Conservation (phyloP, 2,329 filamentous ascomycete species). For the Neopestalotiopsis sp. region DNA sequence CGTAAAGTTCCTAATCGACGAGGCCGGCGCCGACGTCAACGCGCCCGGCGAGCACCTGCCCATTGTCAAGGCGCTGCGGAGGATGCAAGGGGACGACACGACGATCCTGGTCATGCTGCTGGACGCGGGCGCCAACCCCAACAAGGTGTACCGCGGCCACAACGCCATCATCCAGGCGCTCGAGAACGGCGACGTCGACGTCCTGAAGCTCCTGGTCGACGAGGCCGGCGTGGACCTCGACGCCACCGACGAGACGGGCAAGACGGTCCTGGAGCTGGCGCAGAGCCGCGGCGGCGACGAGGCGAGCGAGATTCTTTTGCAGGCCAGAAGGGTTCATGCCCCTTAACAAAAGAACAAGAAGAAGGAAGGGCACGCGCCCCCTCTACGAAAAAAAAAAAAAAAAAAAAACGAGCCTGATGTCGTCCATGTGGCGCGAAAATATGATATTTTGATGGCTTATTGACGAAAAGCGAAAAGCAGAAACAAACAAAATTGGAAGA, state of each 20-base stretch:
- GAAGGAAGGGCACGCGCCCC: no score
- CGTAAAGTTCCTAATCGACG: slow-evolving; percentile 60
- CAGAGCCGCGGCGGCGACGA: slow-evolving; percentile 64
- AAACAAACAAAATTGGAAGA: no score
- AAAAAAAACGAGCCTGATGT: no score
- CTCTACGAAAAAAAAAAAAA: no score
- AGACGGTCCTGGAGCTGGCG: slow-evolving; percentile 63
- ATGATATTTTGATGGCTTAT: no score
- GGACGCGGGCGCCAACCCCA: slow-evolving; percentile 68
- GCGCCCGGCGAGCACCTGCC: slow-evolving; percentile 73
- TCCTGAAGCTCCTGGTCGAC: slow-evolving; percentile 58
- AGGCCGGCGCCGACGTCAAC: slow-evolving; percentile 67
- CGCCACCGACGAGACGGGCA: slow-evolving; percentile 58
- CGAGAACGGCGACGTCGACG: slow-evolving; percentile 64
- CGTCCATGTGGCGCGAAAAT: no score
- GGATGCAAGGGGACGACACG: slow-evolving; percentile 60
- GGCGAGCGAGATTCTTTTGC: slow-evolving; percentile 52
- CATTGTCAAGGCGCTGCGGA: slow-evolving; percentile 71
- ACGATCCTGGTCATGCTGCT: slow-evolving; percentile 69
- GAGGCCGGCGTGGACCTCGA: slow-evolving; percentile 57
- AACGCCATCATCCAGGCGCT: slow-evolving; percentile 70
- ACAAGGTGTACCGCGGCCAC: slow-evolving; percentile 71
- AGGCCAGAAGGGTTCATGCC: slow-evolving; percentile 22
- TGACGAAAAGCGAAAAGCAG: no score
- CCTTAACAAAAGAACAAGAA: background rate